Conservation (phyloP, 495 filamentous ascomycete species). For the Bryoglossum gracile region DNA sequence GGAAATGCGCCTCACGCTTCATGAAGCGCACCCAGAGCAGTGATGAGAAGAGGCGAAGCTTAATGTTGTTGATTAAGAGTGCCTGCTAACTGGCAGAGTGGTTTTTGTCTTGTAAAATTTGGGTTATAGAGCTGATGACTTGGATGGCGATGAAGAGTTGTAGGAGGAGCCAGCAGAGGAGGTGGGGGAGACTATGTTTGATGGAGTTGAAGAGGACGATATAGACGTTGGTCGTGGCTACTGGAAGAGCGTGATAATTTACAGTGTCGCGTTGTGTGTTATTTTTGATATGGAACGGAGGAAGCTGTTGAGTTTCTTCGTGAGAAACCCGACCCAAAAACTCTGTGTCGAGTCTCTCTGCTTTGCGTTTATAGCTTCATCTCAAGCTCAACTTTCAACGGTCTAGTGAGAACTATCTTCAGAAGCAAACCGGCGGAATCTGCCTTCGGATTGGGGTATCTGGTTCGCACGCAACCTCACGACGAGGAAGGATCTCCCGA, state of each 20-base stretch:
- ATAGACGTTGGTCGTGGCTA: not conserved
- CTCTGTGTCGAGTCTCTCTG: too few relatives aligned
- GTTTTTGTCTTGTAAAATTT: not conserved
- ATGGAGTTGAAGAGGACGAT: not conserved
- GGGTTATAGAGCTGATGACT: not conserved
- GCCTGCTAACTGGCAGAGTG: not conserved
- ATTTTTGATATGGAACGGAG: too few relatives aligned
- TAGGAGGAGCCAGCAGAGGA: conserved; percentile 4
- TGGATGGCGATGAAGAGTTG: conserved; percentile 1
- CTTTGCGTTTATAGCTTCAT: too few relatives aligned
- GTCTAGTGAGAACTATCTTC: too few relatives aligned
- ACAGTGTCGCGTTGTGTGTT: too few relatives aligned
- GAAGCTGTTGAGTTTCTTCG: too few relatives aligned
- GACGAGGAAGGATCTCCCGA: too few relatives aligned
- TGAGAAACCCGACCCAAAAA: too few relatives aligned
- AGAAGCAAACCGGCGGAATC: too few relatives aligned
- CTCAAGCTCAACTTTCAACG: too few relatives aligned
- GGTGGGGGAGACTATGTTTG: not conserved
- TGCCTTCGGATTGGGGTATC: too few relatives aligned
- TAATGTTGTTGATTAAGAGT: conserved; percentile 1
- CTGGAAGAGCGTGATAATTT: not conserved
- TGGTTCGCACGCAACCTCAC: too few relatives aligned
- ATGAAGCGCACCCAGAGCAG: not conserved
- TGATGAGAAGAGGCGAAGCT: conserved; percentile 6
- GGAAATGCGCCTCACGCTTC: not conserved